These are phyloP conservation scores for Datisca glomerata DNA, from an alignment of 306 rosid species.

Conservation along the genomic window DNA sequence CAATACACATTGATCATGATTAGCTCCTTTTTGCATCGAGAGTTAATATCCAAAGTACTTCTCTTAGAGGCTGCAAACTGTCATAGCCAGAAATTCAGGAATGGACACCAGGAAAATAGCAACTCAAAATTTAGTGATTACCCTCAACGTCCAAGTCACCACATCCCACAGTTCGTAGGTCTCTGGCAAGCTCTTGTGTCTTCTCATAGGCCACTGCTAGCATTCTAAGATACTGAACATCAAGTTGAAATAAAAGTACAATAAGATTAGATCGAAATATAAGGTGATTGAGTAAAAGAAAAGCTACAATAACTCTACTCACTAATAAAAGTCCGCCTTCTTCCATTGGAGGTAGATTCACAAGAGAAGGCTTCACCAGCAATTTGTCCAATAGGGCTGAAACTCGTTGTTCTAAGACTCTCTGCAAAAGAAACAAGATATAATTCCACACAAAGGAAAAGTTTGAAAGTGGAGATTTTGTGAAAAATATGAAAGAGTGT, in stretches of 20 bases:
- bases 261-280: conserved; percentile 9
- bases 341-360: conserved; percentile 75
- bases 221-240: conserved; percentile 93
- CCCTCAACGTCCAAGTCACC: conserved; percentile 99
- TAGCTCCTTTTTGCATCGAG: too few relatives aligned
- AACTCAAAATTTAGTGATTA: conserved; percentile 17
- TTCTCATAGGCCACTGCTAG: conserved; percentile 96
- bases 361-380: conserved; percentile 84
- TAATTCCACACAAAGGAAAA: neutral
- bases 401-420: conserved; percentile 92
- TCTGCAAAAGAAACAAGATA: conserved; percentile 36
- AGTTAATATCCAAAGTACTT: too few relatives aligned
- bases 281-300: conserved; percentile 6
- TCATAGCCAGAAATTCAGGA: too few relatives aligned
- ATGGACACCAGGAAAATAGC: too few relatives aligned
- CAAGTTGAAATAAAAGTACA: conserved; percentile 26
- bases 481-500: neutral
- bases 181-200: conserved; percentile 93
- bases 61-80: too few relatives aligned
- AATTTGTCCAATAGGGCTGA: conserved; percentile 82
- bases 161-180: conserved; percentile 80
- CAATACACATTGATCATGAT: too few relatives aligned
- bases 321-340: conserved; percentile 97
- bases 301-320: conserved; percentile 24
- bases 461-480: neutral